These are phyloP conservation scores for Tuber microsphaerosporum DNA, from an alignment of 495 filamentous ascomycete species.

Conservation along the genomic window DNA sequence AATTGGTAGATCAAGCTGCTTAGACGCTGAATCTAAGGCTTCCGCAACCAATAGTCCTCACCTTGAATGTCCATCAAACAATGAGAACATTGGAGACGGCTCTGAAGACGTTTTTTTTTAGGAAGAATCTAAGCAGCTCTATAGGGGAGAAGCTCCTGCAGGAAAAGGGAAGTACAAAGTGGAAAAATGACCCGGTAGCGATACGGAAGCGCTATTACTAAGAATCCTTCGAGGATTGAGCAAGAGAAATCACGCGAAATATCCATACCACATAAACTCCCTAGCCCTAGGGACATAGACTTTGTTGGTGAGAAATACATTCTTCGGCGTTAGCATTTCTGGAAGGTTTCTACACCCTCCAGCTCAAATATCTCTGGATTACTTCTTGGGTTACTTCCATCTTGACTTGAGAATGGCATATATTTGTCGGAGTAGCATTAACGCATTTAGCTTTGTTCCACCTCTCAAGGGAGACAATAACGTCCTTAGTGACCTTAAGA, in stretches of 20 bases:
- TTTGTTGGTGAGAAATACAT: conserved; percentile 31
- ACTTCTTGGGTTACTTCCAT: neutral
- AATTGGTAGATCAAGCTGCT: neutral
- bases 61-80: conserved; percentile 22
- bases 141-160: conserved; percentile 4
- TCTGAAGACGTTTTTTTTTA: neutral
- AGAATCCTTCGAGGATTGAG: conserved; percentile 5
- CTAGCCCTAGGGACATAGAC: conserved; percentile 20
- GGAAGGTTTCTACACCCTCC: conserved; percentile 13
- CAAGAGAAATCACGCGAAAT: conserved; percentile 17
- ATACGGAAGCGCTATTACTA: conserved; percentile 7
- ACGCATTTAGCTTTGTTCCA: neutral
- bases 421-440: neutral
- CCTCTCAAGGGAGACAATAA: conserved; percentile 32
- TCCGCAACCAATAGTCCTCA: conserved; percentile 30
- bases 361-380: conserved; percentile 6
- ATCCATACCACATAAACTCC: conserved; percentile 28
- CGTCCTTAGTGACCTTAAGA: conserved; percentile 18
- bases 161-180: neutral
- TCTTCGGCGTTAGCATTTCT: conserved; percentile 36
- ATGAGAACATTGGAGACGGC: neutral
- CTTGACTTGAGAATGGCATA: neutral
- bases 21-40: neutral
- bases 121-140: neutral
- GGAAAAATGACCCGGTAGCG: conserved; percentile 13